A percentile compares a stretch with the other conserved stretches of the same genome.
phyloP scores from a whole-genome alignment of 2,329 filamentous ascomycete species.

The Bipolaris bicolor region DNA sequence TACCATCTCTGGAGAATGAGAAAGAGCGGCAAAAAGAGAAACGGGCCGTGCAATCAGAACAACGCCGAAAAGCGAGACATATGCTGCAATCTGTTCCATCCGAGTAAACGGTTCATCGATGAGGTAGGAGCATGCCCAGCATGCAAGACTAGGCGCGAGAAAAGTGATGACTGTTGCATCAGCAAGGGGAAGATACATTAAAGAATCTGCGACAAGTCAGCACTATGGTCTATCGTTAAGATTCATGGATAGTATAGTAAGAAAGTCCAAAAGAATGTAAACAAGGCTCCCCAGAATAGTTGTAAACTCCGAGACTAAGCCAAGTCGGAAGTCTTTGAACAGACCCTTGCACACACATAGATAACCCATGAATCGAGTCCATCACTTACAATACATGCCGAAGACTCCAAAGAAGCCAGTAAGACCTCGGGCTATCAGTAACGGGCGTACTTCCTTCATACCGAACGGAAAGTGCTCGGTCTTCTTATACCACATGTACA shows the following conservation, averaged over 20 bases:
- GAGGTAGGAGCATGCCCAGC: constrained; percentile 78
- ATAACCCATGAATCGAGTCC: constrained; percentile 36
- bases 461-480: constrained; percentile 76
- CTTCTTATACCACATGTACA: constrained; percentile 75
- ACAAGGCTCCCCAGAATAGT: background rate
- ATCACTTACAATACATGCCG: constrained; percentile 68
- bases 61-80: constrained; percentile 79
- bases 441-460: constrained; percentile 65
- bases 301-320: background rate
- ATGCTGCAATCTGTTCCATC: constrained; percentile 75
- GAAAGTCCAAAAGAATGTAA: background rate
- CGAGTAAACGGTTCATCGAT: constrained; percentile 79
- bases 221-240: constrained; percentile 22
- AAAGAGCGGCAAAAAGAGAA: constrained; percentile 57
- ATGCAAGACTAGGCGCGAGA: constrained; percentile 77
- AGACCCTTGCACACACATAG: constrained; percentile 25
- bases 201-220: constrained; percentile 56
- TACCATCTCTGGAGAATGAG: constrained; percentile 28
- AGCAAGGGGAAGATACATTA: constrained; percentile 80
- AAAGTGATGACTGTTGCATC: constrained; percentile 93
- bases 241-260: constrained; percentile 6
- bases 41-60: constrained; percentile 79
- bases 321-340: constrained; percentile 5
- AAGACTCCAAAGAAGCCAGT: constrained; percentile 79
- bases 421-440: constrained; percentile 72